Base-by-base conservation (phyloP, 2,329 filamentous ascomycete species). In the Verticillium zaregamsianum region DNA sequence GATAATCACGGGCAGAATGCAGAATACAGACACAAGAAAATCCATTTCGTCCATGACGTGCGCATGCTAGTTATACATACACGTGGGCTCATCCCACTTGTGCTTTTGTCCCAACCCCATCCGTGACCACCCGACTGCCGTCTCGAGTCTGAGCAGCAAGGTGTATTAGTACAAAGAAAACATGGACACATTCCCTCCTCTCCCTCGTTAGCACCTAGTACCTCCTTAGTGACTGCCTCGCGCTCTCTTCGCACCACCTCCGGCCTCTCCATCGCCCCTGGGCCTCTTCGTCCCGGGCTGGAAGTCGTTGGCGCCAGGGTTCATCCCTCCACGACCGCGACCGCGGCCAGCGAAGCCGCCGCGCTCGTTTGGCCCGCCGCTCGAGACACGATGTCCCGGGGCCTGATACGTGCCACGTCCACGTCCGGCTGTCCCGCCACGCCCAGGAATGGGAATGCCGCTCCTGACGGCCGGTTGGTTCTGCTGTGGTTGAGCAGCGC, bases 201-300 rank as follows among this genome's bases (percentile, higher is more conserved):
- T 3, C 45, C 23, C 45, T 14, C 20, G 14, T 15, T 25, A 54
- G n/a, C 15, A 25, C 54, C n/a, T 2, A 5, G 54, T 12, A 20
- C 11, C 14, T 8, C 25, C 7, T 55, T 25, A 78, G 54, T 77
- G 75, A 25, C 73, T 74, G 63, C 78, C 78, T 39, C 78, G 71
- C 4, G 76, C 74, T 62, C 78, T 70, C 70, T 80, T 80, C 3
- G 76, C 76, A 23, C 77, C 77, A 20, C 72, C 77, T 3, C 75
- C 76, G 25, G 65, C 71, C 58, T 80, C 78, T 0, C 74, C 76
- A 60, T 87, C 85, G 57, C 86, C 83, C 59, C 85, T 77, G 15
- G 82, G 79, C 32, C 85, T 78, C 73, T 87, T 87, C 66, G 79
- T 83, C 4, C 84, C 83, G 9, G 82, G 80, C 52, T 86, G 84